Percentiles rank a stretch among this genome's conserved stretches.
phyloP scores from a whole-genome alignment of 2,329 filamentous ascomycete genomes.

The Byssothecium circinans region DNA sequence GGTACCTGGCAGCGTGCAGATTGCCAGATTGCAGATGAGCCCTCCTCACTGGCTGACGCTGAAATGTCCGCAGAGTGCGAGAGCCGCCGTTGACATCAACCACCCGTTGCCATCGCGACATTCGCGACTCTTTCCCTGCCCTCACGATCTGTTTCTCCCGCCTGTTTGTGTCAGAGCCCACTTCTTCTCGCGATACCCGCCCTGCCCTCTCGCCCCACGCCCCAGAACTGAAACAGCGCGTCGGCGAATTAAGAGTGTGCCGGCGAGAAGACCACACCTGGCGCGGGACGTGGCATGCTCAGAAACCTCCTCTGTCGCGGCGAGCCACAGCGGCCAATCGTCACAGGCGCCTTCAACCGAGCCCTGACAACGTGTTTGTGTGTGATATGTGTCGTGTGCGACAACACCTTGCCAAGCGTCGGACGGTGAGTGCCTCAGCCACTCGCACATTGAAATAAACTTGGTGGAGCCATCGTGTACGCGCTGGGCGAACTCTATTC shows the following conservation, averaged over 20 bases:
- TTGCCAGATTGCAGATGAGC: neutral
- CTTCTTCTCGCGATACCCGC: too few species aligned
- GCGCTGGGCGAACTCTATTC: too few species aligned
- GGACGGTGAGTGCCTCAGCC: constrained; percentile 18
- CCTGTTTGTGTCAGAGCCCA: neutral
- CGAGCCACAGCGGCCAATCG: constrained; percentile 11
- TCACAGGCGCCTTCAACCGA: neutral
- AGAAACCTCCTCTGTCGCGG: constrained; percentile 17
- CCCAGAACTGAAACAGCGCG: too few species aligned
- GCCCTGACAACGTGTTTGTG: constrained; percentile 22
- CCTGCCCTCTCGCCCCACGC: too few species aligned
- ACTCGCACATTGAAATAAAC: constrained; percentile 1
- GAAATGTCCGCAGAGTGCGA: too few species aligned
- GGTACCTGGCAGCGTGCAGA: neutral
- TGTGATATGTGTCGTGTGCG: constrained; percentile 11
- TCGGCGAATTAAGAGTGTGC: too few species aligned
- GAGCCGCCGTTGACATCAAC: too few species aligned
- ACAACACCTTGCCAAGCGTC: constrained; percentile 13
- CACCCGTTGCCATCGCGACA: too few species aligned
- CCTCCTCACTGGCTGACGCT: neutral
- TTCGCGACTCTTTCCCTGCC: too few species aligned
- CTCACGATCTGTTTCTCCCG: neutral
- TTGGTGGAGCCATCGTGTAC: neutral
- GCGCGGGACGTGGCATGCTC: constrained; percentile 14
- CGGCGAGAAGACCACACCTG: too few species aligned